Evolutionary conservation across 2,329 filamentous ascomycete genomes (phyloP).

Genomic region (Beauveria varroae): DNA sequence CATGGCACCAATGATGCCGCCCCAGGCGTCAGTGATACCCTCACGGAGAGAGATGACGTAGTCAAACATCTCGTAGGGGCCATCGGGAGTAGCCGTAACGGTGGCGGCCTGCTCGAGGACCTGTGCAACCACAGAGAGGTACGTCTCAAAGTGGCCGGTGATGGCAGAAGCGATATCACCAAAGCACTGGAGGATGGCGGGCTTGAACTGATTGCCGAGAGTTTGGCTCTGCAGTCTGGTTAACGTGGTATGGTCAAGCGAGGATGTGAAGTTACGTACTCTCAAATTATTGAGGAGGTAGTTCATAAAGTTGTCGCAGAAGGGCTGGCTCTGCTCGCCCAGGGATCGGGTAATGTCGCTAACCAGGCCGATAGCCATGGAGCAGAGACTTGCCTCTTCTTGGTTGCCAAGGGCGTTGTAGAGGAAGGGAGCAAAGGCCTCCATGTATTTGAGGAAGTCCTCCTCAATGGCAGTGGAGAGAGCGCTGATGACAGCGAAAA

Average conservation of each 20-base stretch:
- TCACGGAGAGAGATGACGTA: constrained; percentile 93
- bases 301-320: constrained; percentile 98
- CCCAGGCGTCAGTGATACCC: constrained; percentile 99
- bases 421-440: constrained; percentile 83
- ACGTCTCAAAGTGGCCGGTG: constrained; percentile 83
- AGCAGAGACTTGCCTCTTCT: constrained; percentile 87
- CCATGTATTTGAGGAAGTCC: constrained; percentile 96
- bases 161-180: constrained; percentile 97
- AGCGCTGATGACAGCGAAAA: constrained; percentile 89
- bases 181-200: constrained; percentile 94
- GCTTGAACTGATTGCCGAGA: constrained; percentile 95
- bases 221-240: constrained; percentile 55
- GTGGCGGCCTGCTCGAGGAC: constrained; percentile 88
- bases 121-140: constrained; percentile 84
- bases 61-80: constrained; percentile 91
- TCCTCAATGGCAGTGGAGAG: constrained; percentile 86
- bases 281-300: constrained; percentile 86
- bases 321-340: constrained; percentile 84
- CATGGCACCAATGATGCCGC: constrained; percentile 92
- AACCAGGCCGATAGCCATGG: constrained; percentile 94
- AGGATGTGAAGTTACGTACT: constrained; percentile 40
- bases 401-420: constrained; percentile 93
- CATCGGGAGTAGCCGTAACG: constrained; percentile 71
- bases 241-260: constrained; percentile 5
- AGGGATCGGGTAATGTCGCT: constrained; percentile 93